These are phyloP conservation scores for Neoconidiobolus thromboides DNA, from an alignment of 371 early-diverging fungal species.

Conservation along the genomic window DNA sequence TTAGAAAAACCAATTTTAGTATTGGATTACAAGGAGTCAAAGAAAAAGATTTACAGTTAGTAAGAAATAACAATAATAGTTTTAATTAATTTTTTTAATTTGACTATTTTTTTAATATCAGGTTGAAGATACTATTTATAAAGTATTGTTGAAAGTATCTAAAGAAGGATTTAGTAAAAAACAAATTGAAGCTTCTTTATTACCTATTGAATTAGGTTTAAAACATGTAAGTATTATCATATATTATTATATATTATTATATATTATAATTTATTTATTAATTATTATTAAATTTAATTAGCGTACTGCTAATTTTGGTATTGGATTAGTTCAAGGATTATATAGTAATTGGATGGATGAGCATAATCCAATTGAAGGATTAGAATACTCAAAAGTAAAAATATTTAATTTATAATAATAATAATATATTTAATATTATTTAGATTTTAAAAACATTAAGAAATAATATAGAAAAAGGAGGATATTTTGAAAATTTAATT, in stretches of 20 bases:
- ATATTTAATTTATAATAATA: background rate
- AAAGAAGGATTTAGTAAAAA: slow-evolving; percentile 55
- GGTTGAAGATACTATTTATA: slow-evolving; percentile 46
- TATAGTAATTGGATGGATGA: slow-evolving; percentile 75
- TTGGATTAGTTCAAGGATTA: slow-evolving; percentile 56
- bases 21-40: slow-evolving; percentile 53
- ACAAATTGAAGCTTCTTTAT: slow-evolving; percentile 72
- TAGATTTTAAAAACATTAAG: slow-evolving; percentile 56
- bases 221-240: slow-evolving; percentile 41
- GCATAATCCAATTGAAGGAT: slow-evolving; percentile 62
- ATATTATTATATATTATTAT: background rate
- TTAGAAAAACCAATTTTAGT: slow-evolving; percentile 27
- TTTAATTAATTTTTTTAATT: background rate
- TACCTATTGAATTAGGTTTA: slow-evolving; percentile 71
- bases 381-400: slow-evolving; percentile 49
- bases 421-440: background rate
- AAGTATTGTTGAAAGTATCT: slow-evolving; percentile 41
- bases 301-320: slow-evolving; percentile 77
- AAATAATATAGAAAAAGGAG: slow-evolving; percentile 30
- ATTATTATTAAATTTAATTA: slow-evolving; percentile 11
- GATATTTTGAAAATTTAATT: slow-evolving; percentile 48
- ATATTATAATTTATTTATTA: background rate
- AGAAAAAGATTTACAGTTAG: slow-evolving; percentile 25
- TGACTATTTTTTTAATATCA: slow-evolving; percentile 4
- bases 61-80: slow-evolving; percentile 9